Conservation (phyloP, 441 rosid genomes). For the Theobroma grandiflorum region DNA sequence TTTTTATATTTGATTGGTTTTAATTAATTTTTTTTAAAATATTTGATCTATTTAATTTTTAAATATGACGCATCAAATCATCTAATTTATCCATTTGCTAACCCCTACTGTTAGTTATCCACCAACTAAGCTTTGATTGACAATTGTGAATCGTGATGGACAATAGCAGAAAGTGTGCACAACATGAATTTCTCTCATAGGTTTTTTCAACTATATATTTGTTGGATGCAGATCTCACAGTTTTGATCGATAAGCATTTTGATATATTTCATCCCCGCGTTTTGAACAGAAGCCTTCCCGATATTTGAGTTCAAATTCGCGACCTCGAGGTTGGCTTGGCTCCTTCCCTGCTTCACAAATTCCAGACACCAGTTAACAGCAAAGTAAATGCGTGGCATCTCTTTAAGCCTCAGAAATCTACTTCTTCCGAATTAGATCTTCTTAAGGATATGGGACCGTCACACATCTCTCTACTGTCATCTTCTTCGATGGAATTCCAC, state of each 20-base stretch:
- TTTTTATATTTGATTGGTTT: too few species aligned
- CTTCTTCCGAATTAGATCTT: not conserved
- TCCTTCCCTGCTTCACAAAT: not conserved
- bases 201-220: not conserved
- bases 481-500: not conserved
- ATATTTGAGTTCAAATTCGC: not conserved
- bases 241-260: not conserved
- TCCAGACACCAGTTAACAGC: not conserved
- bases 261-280: too few species aligned
- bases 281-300: not conserved
- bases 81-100: too few species aligned
- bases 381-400: constrained; percentile 25
- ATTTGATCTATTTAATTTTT: too few species aligned
- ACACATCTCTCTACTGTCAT: not conserved
- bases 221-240: not conserved
- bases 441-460: constrained; percentile 5
- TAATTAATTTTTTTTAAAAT: too few species aligned
- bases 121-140: not conserved
- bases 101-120: too few species aligned
- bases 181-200: not conserved
- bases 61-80: too few species aligned
- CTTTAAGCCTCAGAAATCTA: constrained; percentile 24
- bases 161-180: too few species aligned
- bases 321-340: not conserved
- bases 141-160: not conserved